Percentiles rank a stretch among this genome's conserved stretches.
Conservation (phyloP, 495 filamentous ascomycete species). For the Sordaria brevicollis region DNA sequence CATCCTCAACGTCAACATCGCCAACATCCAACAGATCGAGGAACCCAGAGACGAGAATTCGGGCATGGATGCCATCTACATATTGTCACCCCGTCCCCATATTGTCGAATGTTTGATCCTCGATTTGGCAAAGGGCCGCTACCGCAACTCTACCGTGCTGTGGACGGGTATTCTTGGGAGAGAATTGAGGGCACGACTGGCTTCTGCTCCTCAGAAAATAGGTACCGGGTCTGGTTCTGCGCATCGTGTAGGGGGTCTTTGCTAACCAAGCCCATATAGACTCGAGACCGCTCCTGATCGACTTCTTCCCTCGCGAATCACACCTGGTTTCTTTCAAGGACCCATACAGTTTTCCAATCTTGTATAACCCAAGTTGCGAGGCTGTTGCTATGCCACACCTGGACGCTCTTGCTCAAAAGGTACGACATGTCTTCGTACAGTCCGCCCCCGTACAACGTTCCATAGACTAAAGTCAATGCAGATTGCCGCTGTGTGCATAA, state of each 20-base stretch:
- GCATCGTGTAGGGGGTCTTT: neutral
- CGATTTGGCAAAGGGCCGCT: conserved; percentile 75
- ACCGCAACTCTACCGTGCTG: conserved; percentile 62
- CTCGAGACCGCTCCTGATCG: conserved; percentile 66
- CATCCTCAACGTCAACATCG: conserved; percentile 88
- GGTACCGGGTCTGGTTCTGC: conserved; percentile 14
- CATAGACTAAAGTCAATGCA: conserved; percentile 29
- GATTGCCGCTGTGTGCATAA: conserved; percentile 76
- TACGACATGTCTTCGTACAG: conserved; percentile 24
- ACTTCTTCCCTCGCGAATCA: conserved; percentile 86
- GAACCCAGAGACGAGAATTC: conserved; percentile 66
- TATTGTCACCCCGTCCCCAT: conserved; percentile 73
- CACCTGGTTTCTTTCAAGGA: conserved; percentile 84
- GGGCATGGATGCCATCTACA: conserved; percentile 87
- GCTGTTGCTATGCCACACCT: conserved; percentile 71
- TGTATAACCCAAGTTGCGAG: conserved; percentile 88
- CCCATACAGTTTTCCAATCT: conserved; percentile 84
- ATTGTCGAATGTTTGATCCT: conserved; percentile 89
- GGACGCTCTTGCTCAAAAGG: conserved; percentile 76
- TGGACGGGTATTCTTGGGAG: conserved; percentile 57
- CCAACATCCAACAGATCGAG: conserved; percentile 89
- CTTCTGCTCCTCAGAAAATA: conserved; percentile 59
- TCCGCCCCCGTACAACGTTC: neutral
- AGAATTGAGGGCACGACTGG: conserved; percentile 31
- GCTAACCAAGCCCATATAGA: conserved; percentile 7